Evolutionary conservation across 2,329 filamentous ascomycete species (phyloP), one percentile per base, ranked within the genome.

Genomic region (Aspergillus intermedius): DNA sequence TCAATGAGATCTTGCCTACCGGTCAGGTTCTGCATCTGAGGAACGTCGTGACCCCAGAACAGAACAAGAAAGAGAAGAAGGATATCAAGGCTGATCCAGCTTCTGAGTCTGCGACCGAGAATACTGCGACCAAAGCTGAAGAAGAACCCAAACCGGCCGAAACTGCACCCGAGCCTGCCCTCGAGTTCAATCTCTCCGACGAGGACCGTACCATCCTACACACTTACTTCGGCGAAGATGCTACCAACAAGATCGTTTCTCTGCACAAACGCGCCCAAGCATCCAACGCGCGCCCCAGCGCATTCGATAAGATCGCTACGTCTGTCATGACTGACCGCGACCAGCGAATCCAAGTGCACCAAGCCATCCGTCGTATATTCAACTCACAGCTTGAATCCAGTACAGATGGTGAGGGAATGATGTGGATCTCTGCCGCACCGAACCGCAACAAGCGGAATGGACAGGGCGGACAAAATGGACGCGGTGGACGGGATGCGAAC

Each of bases 1-100:
- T 96, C 59, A 91, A 95, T 62, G 91, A 96, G 68, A 91, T 96
- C 53, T 74, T 80, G 17, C 82, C 84, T 25, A 80, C 86, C 61
- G 90, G 90, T 13, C 71, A 82, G 47, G 87, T 95, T 12, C 67
- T 93, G 46, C 88, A 91, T 66, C 74, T 96, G 44, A 75, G 69
- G 49, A 78, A 75, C 46, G 67, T 78, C 13, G 57, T 60, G 15
- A 60, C 61, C 6, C 66, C 68, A 0, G 43, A 51, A 12, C 51
- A 58, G 37, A n/a, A 22, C 6, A 43, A 47, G 7, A 46, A 51
- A 23, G 47, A 53, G 7, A 40, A 52, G 1, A 50, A 54, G 13
- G 17, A 49, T 30, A 46, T 47, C 12, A 6, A 52, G 15, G 40
- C 50, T 13, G 49, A 30, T n/a, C 49, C 58, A 22, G 54, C 53